phyloP scores from a whole-genome alignment of 768 basidiomycete genomes.

The Suillus clintonianus region DNA sequence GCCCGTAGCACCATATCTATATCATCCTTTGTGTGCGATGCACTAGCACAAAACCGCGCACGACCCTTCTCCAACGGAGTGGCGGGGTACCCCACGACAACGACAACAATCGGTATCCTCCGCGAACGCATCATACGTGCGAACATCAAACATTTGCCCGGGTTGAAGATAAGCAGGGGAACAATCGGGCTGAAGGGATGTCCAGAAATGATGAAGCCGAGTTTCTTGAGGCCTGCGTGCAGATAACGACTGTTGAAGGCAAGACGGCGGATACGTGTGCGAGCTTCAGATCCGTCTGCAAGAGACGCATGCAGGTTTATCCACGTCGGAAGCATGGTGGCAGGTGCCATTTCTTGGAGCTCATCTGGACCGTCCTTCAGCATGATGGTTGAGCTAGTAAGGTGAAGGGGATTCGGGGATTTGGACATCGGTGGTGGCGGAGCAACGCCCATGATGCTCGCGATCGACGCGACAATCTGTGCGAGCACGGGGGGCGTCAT shows the following conservation, averaged over 20 bases:
- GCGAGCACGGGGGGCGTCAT: slow-evolving; percentile 90
- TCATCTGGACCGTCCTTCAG: slow-evolving; percentile 42
- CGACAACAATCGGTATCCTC: slow-evolving; percentile 76
- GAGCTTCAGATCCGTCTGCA: slow-evolving; percentile 83
- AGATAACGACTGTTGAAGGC: slow-evolving; percentile 97
- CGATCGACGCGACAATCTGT: slow-evolving; percentile 93
- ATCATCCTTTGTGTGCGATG: slow-evolving; percentile 96
- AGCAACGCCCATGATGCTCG: slow-evolving; percentile 90
- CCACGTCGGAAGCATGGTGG: slow-evolving; percentile 73
- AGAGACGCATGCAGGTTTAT: slow-evolving; percentile 70
- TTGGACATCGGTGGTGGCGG: slow-evolving; percentile 35
- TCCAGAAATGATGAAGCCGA: slow-evolving; percentile 97
- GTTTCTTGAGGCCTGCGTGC: slow-evolving; percentile 77
- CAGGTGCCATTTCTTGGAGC: slow-evolving; percentile 66
- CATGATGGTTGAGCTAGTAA: slow-evolving; percentile 29
- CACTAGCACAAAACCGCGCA: slow-evolving; percentile 92
- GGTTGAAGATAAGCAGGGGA: slow-evolving; percentile 88
- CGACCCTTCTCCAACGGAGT: slow-evolving; percentile 87
- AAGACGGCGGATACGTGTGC: slow-evolving; percentile 77
- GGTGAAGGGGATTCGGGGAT: slow-evolving; percentile 34
- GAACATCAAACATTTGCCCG: slow-evolving; percentile 93
- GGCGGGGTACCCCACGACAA: slow-evolving; percentile 90
- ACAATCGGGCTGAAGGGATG: slow-evolving; percentile 91
- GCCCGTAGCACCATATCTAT: slow-evolving; percentile 84
- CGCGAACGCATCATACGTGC: slow-evolving; percentile 76